phyloP scores from a whole-genome alignment of 129 eudicot genomes.

The Arctium lappa region DNA sequence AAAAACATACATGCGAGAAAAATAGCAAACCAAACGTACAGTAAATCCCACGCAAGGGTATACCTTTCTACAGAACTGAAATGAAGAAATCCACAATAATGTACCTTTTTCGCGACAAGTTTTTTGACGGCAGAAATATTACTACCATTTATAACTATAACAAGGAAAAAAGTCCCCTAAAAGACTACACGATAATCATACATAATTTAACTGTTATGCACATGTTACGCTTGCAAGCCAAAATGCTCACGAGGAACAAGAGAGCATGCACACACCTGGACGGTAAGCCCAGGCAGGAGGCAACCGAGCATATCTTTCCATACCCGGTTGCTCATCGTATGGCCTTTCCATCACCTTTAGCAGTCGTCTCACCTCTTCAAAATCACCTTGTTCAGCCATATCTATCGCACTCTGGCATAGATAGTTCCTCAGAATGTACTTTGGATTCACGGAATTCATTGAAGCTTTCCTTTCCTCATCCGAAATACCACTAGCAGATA shows the following conservation, averaged over 20 bases:
- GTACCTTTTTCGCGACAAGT: background rate
- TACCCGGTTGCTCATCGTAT: slow-evolving; percentile 88
- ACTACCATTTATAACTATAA: slow-evolving; percentile 17
- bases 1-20: background rate
- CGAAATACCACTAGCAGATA: slow-evolving; percentile 46
- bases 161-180: background rate
- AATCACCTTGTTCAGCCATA: slow-evolving; percentile 86
- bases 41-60: background rate
- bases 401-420: slow-evolving; percentile 91
- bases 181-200: background rate
- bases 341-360: slow-evolving; percentile 80
- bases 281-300: slow-evolving; percentile 99
- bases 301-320: slow-evolving; percentile 85
- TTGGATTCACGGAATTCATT: slow-evolving; percentile 88
- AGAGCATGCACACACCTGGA: slow-evolving; percentile 80
- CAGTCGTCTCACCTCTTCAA: slow-evolving; percentile 66
- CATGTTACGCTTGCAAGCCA: slow-evolving; percentile 13
- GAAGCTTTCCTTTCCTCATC: slow-evolving; percentile 77
- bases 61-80: background rate
- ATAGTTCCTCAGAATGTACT: slow-evolving; percentile 82
- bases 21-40: background rate
- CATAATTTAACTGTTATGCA: slow-evolving; percentile 34
- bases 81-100: background rate
- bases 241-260: slow-evolving; percentile 32
- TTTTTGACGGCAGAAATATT: background rate